phyloP scores from a whole-genome alignment of 768 basidiomycete species.

The Vishniacozyma victoriae region DNA sequence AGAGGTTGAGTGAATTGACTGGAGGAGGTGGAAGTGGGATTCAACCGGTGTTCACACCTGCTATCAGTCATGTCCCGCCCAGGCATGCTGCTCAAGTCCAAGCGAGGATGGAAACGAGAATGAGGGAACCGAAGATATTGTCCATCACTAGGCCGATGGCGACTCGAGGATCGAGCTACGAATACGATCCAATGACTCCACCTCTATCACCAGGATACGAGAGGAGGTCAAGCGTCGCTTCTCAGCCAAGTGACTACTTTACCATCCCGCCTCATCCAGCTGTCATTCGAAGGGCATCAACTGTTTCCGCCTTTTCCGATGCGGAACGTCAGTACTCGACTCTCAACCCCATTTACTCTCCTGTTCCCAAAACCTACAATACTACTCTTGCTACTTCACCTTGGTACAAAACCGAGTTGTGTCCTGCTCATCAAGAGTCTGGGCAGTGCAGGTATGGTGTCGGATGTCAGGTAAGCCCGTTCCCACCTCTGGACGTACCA shows the following conservation, averaged over 20 bases:
- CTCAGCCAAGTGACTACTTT: neutral
- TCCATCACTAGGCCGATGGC: too few relatives aligned
- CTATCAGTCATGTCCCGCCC: neutral
- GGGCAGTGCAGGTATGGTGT: slow-evolving; percentile 29
- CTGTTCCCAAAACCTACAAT: neutral
- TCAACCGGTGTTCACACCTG: slow-evolving; percentile 1
- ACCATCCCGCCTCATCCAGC: too few relatives aligned
- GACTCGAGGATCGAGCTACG: too few relatives aligned
- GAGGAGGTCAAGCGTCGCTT: neutral
- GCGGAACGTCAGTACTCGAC: neutral
- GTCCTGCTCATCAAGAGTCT: slow-evolving; percentile 18
- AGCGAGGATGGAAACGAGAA: neutral
- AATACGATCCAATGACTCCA: too few relatives aligned
- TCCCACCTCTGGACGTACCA: neutral
- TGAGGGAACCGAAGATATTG: too few relatives aligned
- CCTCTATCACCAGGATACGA: neutral
- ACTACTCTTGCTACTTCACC: slow-evolving; percentile 2
- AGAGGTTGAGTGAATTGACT: too few relatives aligned
- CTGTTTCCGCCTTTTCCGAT: too few relatives aligned
- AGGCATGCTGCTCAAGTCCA: neutral
- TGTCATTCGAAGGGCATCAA: too few relatives aligned
- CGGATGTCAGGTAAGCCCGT: slow-evolving; percentile 28
- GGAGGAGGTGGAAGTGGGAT: neutral
- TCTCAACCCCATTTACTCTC: slow-evolving; percentile 3
- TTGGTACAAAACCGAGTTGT: slow-evolving; percentile 35